A percentile compares a stretch with the other conserved stretches of the same genome.
phyloP scores from a whole-genome alignment of 441 rosid genomes.

The Metrosideros polymorpha region DNA sequence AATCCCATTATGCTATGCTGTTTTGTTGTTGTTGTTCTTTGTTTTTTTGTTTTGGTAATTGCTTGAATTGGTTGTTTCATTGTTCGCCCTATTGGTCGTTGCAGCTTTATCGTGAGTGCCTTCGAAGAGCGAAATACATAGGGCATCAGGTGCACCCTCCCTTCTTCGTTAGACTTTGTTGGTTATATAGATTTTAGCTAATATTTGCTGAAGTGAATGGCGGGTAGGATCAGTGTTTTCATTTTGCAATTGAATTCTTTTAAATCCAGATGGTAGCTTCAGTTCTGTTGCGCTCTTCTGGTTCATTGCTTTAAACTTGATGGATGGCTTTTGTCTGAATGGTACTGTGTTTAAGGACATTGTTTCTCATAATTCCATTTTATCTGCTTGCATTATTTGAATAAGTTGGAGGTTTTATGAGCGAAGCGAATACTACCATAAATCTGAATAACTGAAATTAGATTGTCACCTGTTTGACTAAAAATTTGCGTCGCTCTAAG shows the following conservation, averaged over 20 bases:
- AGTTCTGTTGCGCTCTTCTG: background rate
- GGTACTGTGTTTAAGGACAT: background rate
- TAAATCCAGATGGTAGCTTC: background rate
- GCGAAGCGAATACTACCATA: background rate
- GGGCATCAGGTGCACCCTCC: constrained; percentile 51
- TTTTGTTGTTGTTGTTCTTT: too few species aligned
- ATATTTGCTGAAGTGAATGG: background rate
- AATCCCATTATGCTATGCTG: background rate
- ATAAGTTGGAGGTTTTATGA: background rate
- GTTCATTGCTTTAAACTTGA: background rate
- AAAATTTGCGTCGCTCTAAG: background rate
- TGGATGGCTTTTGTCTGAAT: background rate
- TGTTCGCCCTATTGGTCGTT: background rate
- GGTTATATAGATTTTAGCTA: background rate
- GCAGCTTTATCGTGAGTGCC: constrained; percentile 94
- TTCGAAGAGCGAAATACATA: constrained; percentile 81
- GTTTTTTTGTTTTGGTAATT: background rate
- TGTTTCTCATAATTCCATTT: background rate
- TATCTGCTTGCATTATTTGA: background rate
- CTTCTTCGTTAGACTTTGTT: background rate
- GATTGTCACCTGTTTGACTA: background rate
- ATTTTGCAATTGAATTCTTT: background rate
- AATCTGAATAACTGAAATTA: background rate
- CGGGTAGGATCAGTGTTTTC: background rate
- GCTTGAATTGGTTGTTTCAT: background rate